A percentile compares a stretch with the other conserved stretches of the same genome.
These are phyloP conservation scores for Blastocystis sp. DNA, from an alignment of 352 stramenopile genomes.

Conservation along the genomic window DNA sequence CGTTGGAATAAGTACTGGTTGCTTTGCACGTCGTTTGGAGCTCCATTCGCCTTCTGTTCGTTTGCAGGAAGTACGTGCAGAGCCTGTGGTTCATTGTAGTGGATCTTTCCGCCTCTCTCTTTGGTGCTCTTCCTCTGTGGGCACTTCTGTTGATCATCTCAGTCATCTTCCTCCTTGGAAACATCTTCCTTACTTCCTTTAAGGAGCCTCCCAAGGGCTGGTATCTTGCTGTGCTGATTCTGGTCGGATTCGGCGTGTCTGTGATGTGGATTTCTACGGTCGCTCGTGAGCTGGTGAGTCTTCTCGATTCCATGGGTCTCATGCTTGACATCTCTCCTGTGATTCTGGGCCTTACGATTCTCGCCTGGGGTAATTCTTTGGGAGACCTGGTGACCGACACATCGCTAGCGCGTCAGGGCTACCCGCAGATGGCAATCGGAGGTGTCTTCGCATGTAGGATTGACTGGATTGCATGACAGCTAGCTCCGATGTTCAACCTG, in stretches of 20 bases:
- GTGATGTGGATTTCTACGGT: constrained; percentile 84
- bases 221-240: constrained; percentile 58
- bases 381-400: constrained; percentile 79
- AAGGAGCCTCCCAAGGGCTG: constrained; percentile 18
- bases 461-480: not conserved
- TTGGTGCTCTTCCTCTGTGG: constrained; percentile 3
- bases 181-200: constrained; percentile 42
- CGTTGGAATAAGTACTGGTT: constrained; percentile 68
- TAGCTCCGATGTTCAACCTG: constrained; percentile 66
- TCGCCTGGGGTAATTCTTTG: constrained; percentile 80
- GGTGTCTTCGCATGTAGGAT: constrained; percentile 66
- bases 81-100: not conserved
- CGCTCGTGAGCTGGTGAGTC: constrained; percentile 76
- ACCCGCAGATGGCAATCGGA: constrained; percentile 70
- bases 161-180: constrained; percentile 1
- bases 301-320: constrained; percentile 73
- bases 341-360: constrained; percentile 77
- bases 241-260: constrained; percentile 68
- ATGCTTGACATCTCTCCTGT: constrained; percentile 70
- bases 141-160: constrained; percentile 6
- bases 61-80: not conserved
- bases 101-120: not conserved
- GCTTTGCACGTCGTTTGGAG: constrained; percentile 20
- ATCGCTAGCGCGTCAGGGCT: constrained; percentile 76
- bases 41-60: constrained; percentile 41